Evolutionary conservation across 805 yeast species (phyloP), one percentile per base, ranked within the genome.

Genomic region (Candida boleticola): DNA sequence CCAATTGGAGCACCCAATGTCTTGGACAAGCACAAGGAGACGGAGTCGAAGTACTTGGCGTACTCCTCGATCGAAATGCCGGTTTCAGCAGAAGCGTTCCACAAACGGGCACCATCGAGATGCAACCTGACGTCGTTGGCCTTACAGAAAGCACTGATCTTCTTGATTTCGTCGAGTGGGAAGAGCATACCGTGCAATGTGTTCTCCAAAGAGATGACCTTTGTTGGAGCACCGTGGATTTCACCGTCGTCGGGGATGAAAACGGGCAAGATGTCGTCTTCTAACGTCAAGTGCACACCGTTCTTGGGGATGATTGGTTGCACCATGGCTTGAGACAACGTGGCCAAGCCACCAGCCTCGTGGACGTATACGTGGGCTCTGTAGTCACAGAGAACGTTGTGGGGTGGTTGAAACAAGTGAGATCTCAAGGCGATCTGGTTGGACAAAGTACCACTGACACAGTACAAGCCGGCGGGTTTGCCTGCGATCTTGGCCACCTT

Each of bases 1-100:
- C 97, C 97, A 55, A 90, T 82, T 44, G 97, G 97, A 1, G 97
- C 97, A 45, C 96, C 96, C 55, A 89, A 71, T 4, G 95, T 83
- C 62, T 90, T 90, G 38, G 96, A 88, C 39, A 90, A 65, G 63
- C 97, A 90, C 39, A 90, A 74, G 13, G 96, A 87, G 37, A 90
- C 86, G n/a, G 93, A 81, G 63, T 89, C 97, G 59, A 89, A 89
- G 47, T 80, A 68, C 47, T 75, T 71, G 51, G 95, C 85, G 61
- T 82, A 89, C 54, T 87, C 87, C 16, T 62, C 64, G 46, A 89
- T 64, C 14, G 88, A 66, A 29, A 85, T 71, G 20, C 85, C 89
- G 7, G 88, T 79, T 21, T 76, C 90, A 10, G 76, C 85, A 31
- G 81, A 71, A n/a, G 97, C 97, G 60, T 86, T 87, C 90, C 95